These are phyloP conservation scores for Ceratocystiopsis minuta DNA, from an alignment of 2,329 filamentous ascomycete species.

Conservation along the genomic window DNA sequence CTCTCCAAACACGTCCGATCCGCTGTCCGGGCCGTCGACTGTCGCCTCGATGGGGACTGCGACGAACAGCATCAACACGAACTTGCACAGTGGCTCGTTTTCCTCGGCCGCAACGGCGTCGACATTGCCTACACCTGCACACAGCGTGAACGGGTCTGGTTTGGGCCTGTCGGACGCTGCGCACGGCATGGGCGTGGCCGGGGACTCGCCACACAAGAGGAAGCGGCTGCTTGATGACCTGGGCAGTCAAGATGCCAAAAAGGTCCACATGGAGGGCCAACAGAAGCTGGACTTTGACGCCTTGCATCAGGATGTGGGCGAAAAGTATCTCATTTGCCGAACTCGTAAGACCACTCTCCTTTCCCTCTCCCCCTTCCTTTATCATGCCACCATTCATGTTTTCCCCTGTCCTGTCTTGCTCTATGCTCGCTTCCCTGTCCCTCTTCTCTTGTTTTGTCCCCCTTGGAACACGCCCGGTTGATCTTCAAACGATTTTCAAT, in stretches of 20 bases:
- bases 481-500: not conserved
- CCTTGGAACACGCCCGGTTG: not conserved
- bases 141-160: constrained; percentile 41
- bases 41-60: too few relatives aligned
- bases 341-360: constrained; percentile 44
- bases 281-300: constrained; percentile 44
- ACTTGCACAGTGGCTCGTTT: constrained; percentile 20
- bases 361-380: not conserved
- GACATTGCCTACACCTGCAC: constrained; percentile 42
- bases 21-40: constrained; percentile 18
- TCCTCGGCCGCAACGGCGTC: constrained; percentile 26
- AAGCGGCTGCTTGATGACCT: constrained; percentile 40
- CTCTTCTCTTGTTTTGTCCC: not conserved
- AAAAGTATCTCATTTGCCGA: constrained; percentile 49
- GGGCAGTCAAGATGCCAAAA: constrained; percentile 40
- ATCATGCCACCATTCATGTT: not conserved
- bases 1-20: constrained; percentile 36
- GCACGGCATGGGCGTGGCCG: constrained; percentile 27
- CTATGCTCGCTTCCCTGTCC: constrained; percentile 5
- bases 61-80: constrained; percentile 23
- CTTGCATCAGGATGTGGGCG: constrained; percentile 47
- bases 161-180: constrained; percentile 22
- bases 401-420: not conserved
- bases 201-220: constrained; percentile 40
- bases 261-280: constrained; percentile 39